Evolutionary conservation across 345 rosid genomes (phyloP).

Genomic region (Eucalyptus cladocalyx): DNA sequence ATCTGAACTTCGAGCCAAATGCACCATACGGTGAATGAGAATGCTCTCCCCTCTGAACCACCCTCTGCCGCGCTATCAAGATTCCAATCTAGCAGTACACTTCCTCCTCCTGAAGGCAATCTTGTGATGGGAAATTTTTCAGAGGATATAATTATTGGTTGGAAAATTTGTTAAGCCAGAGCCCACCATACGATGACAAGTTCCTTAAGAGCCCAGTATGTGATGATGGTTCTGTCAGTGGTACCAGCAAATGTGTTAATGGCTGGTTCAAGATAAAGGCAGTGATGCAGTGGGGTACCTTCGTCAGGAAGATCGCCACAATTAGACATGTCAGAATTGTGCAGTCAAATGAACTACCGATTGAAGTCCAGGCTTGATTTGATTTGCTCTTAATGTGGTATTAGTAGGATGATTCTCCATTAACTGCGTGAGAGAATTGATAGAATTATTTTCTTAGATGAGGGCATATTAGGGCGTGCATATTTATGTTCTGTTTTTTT

Average conservation of each 20-base stretch:
- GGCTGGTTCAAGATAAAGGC: background rate
- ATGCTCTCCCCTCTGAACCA: background rate
- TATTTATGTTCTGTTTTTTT: too few relatives aligned
- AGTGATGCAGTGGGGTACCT: background rate
- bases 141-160: background rate
- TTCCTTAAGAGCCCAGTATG: background rate
- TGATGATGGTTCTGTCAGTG: background rate
- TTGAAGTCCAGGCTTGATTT: background rate
- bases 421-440: background rate
- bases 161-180: background rate
- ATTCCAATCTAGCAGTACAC: background rate
- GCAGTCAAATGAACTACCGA: background rate
- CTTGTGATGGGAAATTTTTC: background rate
- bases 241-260: background rate
- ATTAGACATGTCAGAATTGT: background rate
- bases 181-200: background rate
- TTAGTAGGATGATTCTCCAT: background rate
- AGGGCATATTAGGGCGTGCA: background rate
- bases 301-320: background rate
- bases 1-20: background rate
- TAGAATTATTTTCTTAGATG: background rate
- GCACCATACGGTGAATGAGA: background rate
- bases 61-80: fast-evolving
- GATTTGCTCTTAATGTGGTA: background rate
- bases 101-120: background rate